These are phyloP conservation scores for Neonectria hederae DNA, from an alignment of 2,329 filamentous ascomycete genomes.

Conservation along the genomic window DNA sequence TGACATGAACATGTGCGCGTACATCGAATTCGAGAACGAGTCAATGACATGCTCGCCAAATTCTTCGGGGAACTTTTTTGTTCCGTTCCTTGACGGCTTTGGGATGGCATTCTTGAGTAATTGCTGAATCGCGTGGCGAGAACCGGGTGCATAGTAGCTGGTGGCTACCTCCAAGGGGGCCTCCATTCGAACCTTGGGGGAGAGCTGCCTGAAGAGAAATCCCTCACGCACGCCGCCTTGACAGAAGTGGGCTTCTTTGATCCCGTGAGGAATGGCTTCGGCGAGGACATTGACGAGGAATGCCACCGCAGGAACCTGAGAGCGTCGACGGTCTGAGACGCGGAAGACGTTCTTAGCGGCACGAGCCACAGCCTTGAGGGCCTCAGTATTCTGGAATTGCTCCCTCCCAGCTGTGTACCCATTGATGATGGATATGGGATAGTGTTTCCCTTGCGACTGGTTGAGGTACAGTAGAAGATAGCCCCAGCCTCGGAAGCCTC, in stretches of 20 bases:
- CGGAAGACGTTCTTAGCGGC: conserved; percentile 61
- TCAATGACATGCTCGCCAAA: conserved; percentile 59
- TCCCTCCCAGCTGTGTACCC: conserved; percentile 65
- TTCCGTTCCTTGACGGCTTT: conserved; percentile 34
- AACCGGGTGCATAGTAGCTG: conserved; percentile 58
- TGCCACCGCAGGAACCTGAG: conserved; percentile 74
- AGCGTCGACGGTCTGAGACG: conserved; percentile 70
- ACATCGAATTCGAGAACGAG: conserved; percentile 69
- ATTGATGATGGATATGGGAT: conserved; percentile 78
- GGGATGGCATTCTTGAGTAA: conserved; percentile 62
- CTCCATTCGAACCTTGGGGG: conserved; percentile 56
- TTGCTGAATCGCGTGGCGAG: conserved; percentile 55
- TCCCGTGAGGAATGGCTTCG: conserved; percentile 65
- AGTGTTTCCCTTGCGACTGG: conserved; percentile 65
- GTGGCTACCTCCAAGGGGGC: conserved; percentile 70
- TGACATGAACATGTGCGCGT: conserved; percentile 58
- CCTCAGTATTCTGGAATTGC: conserved; percentile 61
- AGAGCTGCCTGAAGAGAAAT: conserved; percentile 66
- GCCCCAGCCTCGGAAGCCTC: conserved; percentile 77
- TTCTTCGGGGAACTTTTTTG: conserved; percentile 47
- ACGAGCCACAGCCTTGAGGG: conserved; percentile 46
- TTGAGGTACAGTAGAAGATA: conserved; percentile 70
- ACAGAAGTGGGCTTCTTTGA: conserved; percentile 72
- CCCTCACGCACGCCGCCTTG: conserved; percentile 78
- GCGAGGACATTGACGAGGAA: conserved; percentile 72